Evolutionary conservation across 176 grass and related monocot species (phyloP), one percentile per base, ranked within the genome.

Genomic region (Calamus simplicifolius): DNA sequence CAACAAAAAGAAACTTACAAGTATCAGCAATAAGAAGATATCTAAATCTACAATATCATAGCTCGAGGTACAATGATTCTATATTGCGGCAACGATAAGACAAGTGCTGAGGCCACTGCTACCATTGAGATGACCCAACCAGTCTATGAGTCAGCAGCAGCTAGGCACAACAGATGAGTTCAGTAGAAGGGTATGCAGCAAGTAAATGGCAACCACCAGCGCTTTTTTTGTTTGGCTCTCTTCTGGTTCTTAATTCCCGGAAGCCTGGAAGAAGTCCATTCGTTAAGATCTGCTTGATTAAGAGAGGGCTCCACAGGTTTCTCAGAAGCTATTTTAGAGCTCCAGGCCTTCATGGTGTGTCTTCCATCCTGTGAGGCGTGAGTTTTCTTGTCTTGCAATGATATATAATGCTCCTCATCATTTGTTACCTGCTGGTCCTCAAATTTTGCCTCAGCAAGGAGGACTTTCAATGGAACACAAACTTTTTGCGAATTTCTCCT

Each of bases 251-350:
- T 71, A 7, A 13, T 51, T 1, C 3, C 29, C 4, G 65, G 77
- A 66, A 89, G 35, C 29, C 63, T 84, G n/a, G 70, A 81, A 27
- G 81, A 89, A 50, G 62, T 58, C 85, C 85, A 89, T 25, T 70
- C 62, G 1, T 60, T 67, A 17, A 60, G 56, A 13, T 74, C 35
- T 43, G 8, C 35, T 43, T 10, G 35, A 43, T 10, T 13, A 43
- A 43, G 35, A 43, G 35, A 43, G 10, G 35, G 35, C 35, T 43
- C 10, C 2, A 10, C 5, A 13, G 35, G 35, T 12, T 43, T 43
- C 35, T 43, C 64, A 3, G 61, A 43, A n/a, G 59, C 56, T 3
- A n/a, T 5, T 67, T 68, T 68, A 5, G 67, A 68, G 7, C 51
- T 50, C 2, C 50, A 55, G 0, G 61, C 15, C 51, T 54, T 87